These are phyloP conservation scores for Penicillium macrosclerotiorum DNA, from an alignment of 495 filamentous ascomycete genomes.

Conservation along the genomic window DNA sequence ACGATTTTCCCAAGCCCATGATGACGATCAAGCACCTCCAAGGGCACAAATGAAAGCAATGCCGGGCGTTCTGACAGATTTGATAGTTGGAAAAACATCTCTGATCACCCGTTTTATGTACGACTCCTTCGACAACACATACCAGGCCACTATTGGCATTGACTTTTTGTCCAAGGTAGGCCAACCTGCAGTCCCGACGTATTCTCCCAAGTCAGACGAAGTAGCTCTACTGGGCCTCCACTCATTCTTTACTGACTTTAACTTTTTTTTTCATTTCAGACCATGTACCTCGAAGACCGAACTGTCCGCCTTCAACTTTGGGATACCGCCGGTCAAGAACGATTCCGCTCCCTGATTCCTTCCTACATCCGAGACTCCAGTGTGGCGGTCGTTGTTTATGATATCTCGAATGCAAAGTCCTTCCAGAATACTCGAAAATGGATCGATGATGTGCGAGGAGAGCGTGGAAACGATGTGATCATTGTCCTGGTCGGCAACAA, in stretches of 20 bases:
- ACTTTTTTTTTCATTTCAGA: slow-evolving; percentile 56
- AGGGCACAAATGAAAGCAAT: background rate
- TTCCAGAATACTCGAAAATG: slow-evolving; percentile 99
- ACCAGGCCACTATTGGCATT: slow-evolving; percentile 98
- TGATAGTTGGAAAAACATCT: slow-evolving; percentile 91
- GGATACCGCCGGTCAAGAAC: slow-evolving; percentile 97
- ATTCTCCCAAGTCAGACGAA: too few species aligned
- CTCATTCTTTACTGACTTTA: too few species aligned
- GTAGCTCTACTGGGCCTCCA: too few species aligned
- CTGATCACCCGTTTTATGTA: slow-evolving; percentile 99
- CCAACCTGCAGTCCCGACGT: background rate
- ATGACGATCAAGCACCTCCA: background rate
- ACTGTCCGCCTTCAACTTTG: slow-evolving; percentile 96
- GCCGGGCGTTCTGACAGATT: slow-evolving; percentile 13
- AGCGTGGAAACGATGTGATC: slow-evolving; percentile 96
- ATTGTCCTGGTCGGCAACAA: slow-evolving; percentile 99
- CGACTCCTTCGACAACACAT: slow-evolving; percentile 99
- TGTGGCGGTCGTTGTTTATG: slow-evolving; percentile 97
- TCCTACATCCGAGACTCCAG: slow-evolving; percentile 97
- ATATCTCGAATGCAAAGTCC: slow-evolving; percentile 94
- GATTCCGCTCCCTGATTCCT: slow-evolving; percentile 93
- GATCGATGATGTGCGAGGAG: slow-evolving; percentile 96
- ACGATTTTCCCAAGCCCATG: slow-evolving; percentile 24
- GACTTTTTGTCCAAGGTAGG: slow-evolving; percentile 96
- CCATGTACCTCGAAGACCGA: slow-evolving; percentile 98